Conservation (phyloP, 768 basidiomycete species). For the Rossbeevera mucosa region DNA sequence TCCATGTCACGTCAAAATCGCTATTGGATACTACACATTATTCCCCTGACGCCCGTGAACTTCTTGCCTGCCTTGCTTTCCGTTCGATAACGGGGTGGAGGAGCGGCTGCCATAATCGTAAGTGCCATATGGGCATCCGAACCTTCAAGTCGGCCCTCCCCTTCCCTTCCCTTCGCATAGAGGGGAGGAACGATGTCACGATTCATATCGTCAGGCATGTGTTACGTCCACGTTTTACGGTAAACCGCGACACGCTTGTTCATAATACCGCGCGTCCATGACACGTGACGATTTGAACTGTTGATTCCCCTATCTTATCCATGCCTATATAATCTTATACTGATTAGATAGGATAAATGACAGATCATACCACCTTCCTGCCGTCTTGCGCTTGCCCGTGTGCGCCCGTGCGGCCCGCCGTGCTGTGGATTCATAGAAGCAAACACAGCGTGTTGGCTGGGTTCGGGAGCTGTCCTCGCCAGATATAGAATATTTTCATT, state of each 20-base stretch:
- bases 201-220: background rate
- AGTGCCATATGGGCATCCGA: background rate
- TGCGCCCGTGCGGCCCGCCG: background rate
- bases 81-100: background rate
- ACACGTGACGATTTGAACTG: background rate
- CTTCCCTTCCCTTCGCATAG: background rate
- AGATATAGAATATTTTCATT: background rate
- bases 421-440: background rate
- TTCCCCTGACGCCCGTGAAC: background rate
- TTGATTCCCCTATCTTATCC: background rate
- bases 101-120: background rate
- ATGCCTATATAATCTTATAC: background rate
- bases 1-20: background rate
- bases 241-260: background rate
- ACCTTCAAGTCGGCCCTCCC: background rate
- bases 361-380: background rate
- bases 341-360: background rate
- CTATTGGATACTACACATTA: background rate
- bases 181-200: background rate
- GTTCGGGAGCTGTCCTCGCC: background rate
- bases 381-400: background rate
- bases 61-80: background rate
- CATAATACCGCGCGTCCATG: background rate
- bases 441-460: background rate
- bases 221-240: background rate